Evolutionary conservation across 441 rosid genomes (phyloP), one percentile per base, ranked within the genome.

Genomic region (Sinapis alba): DNA sequence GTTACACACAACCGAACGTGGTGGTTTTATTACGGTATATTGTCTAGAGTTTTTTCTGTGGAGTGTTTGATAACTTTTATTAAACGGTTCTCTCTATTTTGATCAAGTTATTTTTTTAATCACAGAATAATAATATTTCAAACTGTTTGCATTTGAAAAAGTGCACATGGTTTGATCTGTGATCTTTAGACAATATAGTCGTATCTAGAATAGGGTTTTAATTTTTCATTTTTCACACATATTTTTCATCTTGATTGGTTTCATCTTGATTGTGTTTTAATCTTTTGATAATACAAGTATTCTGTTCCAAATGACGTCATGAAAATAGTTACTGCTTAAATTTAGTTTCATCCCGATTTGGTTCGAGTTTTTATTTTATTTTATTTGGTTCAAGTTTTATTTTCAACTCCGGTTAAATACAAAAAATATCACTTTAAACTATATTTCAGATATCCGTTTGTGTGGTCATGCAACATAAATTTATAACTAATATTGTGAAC

Each of bases 1-100:
- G 41, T 41, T 72, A 62, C 77, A 78, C 81, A 78, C 81, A 53
- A 71, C 27, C 73, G 80, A 78, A 72, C 74, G 78, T 78, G 81
- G 61, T 73, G 18, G 6, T 54, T 51, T 72, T 59, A 77, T 78
- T 62, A 61, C 65, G 23, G 24, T 51, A 2, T 15, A 13, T 13
- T 63, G 15, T 77, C 56, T 77, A 64, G 34, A 64, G 60, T 30
- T 19, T 47, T 24, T 47, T 59, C 30, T 24, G 32, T 43, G 75
- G 71, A 36, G 63, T 65, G 51, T 59, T 65, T 77, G 77, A 78
- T 78, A 60, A 66, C 73, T 65, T 77, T 41, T 64, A 59, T 36
- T 57, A 58, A n/a, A 4, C 26, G 15, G 12, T 64, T 43, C 21
- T 69, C n/a, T 50, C 8, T 30, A 30, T 30, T 34, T 50, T 74